Conservation (phyloP, 169 alveolate genomes). For the Toxoplasma gondii region DNA sequence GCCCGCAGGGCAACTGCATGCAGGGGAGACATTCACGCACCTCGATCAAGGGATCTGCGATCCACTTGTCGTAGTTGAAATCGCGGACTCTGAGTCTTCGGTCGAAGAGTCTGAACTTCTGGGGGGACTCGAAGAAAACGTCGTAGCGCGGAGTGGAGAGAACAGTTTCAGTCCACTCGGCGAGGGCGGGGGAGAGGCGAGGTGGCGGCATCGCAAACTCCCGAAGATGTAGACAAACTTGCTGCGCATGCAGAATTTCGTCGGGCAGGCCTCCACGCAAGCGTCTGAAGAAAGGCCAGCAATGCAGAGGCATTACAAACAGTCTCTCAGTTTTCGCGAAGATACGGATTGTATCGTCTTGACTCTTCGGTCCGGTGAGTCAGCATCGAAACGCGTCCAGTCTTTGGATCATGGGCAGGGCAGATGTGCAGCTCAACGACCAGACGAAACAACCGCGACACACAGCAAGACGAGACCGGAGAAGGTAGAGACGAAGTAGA, state of each 20-base stretch:
- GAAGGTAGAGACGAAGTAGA: too few species aligned
- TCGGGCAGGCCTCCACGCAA: conserved; percentile 50
- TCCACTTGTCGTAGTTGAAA: conserved; percentile 64
- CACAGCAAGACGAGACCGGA: too few species aligned
- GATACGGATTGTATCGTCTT: too few species aligned
- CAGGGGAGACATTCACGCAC: not conserved
- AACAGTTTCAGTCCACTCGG: conserved; percentile 37
- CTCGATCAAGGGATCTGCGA: conserved; percentile 59
- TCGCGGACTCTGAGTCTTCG: conserved; percentile 56
- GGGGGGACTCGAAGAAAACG: conserved; percentile 28
- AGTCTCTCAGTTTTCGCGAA: too few species aligned
- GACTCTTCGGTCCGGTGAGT: too few species aligned
- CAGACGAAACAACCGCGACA: too few species aligned
- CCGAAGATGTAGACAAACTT: conserved; percentile 52
- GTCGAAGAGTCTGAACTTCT: not conserved
- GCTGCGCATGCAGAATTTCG: conserved; percentile 67
- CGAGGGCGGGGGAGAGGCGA: conserved; percentile 26
- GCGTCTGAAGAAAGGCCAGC: conserved; percentile 39
- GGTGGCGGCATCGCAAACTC: conserved; percentile 8
- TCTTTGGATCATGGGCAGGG: too few species aligned
- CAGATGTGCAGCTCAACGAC: too few species aligned
- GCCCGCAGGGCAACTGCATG: too few species aligned
- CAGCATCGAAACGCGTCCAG: too few species aligned
- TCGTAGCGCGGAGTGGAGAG: conserved; percentile 63
- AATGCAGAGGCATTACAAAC: not conserved